Evolutionary conservation across 1,139 yeast species (phyloP).

Genomic region (Taphrina communis): DNA sequence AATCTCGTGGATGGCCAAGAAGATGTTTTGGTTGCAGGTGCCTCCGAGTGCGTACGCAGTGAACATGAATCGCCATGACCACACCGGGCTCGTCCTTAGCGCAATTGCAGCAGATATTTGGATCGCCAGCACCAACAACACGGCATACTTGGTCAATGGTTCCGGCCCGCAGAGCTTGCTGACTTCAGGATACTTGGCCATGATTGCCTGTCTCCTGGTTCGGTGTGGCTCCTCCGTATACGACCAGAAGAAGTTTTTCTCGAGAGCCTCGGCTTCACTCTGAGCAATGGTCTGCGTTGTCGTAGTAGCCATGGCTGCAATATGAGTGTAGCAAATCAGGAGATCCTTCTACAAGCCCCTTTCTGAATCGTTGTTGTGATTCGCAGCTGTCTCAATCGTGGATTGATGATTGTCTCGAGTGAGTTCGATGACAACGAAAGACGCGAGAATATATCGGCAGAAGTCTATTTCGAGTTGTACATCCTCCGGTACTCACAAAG

Average conservation of each 20-base stretch:
- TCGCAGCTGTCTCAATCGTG: neutral
- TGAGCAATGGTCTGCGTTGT: slow-evolving; percentile 9
- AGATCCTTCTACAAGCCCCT: neutral
- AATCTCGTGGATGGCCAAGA: slow-evolving; percentile 85
- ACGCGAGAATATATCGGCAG: neutral
- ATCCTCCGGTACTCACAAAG: neutral
- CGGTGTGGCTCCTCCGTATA: slow-evolving; percentile 81
- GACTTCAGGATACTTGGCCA: slow-evolving; percentile 72
- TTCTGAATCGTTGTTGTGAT: neutral
- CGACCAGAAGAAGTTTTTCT: slow-evolving; percentile 78
- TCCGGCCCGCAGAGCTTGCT: slow-evolving; percentile 83
- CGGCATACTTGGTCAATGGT: slow-evolving; percentile 80
- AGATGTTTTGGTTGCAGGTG: slow-evolving; percentile 80
- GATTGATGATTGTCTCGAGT: neutral
- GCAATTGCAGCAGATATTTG: slow-evolving; percentile 70
- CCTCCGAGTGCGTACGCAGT: slow-evolving; percentile 83
- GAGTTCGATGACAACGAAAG: neutral
- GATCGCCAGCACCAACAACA: slow-evolving; percentile 64
- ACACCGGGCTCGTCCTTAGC: slow-evolving; percentile 63
- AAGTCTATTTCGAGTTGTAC: neutral
- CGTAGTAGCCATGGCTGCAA: slow-evolving; percentile 3
- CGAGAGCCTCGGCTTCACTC: slow-evolving; percentile 26
- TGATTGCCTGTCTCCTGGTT: slow-evolving; percentile 70
- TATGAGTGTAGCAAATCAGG: neutral
- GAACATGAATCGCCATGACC: slow-evolving; percentile 62